Evolutionary conservation across 2,329 filamentous ascomycete genomes (phyloP), one percentile per base, ranked within the genome.

Genomic region (Orbilia ellipsospora): DNA sequence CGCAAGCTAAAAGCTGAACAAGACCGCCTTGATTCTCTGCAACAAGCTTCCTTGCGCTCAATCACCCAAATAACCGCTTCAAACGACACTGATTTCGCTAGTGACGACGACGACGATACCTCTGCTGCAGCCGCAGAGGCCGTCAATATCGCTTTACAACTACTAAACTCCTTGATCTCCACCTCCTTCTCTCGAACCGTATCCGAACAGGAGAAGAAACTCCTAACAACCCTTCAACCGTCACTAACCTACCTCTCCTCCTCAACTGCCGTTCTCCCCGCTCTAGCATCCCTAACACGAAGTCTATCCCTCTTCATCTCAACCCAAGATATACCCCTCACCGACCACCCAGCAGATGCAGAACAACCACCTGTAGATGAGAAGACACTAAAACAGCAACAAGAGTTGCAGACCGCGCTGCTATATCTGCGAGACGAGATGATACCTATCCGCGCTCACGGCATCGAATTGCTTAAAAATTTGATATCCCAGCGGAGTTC

Each of bases 361-460:
- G 16, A 77, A 7, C 4, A 55, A 5, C 20, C 52, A 31, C 80
- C 83, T 0, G 81, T 81, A 5, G 84, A 83, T 4, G 85, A 83
- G 2, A 82, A 84, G 57, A 84, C 64, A 4, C 6, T 69, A 28
- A 75, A 79, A 64, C 80, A 85, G 23, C 85, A 87, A 64, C 88
- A 87, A 78, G 87, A 85, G 1, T 89, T 90, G 79, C 85, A 83
- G 64, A 83, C 91, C 15, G 89, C 89, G 1, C 84, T 90, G 79
- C 87, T 85, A 10, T 91, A 91, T 81, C 87, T 91, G 55, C 81
- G 83, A 2, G 89, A 90, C 76, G 88, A 87, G 1, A 89, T 89
- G 0, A 86, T 89, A 0, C 89, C 89, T 0, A 88, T 91, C n/a
- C 86, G 88, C 1, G 87, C 87, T 0, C 88, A 91, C 79, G 89